Evolutionary conservation across 352 stramenopile species (phyloP), one percentile per base, ranked within the genome.

Genomic region (Phytophthora agathidicida): DNA sequence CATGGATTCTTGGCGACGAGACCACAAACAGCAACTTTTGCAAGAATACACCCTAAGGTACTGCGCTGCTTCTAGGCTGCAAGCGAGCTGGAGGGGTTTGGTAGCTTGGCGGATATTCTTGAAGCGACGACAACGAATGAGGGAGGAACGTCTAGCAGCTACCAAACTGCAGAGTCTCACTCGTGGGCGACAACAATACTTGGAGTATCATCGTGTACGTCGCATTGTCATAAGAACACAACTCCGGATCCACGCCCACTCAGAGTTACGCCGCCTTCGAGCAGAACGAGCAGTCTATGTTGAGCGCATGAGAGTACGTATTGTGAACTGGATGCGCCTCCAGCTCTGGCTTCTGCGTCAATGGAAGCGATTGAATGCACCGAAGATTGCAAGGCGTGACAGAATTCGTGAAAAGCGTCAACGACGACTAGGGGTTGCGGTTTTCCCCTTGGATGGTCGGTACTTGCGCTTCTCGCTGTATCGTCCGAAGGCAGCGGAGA

Each of bases 301-400:
- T 1, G 71, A 88, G n/a, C 14, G 43, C 3, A 88, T 86, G 79
- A 69, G 64, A 10, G 4, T 67, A 20, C 63, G 67, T 7, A 57
- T 91, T 5, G 59, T 87, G 10, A 46, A 39, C 9, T 91, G 78
- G 81, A 87, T 86, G 77, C 65, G 58, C 1, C 37, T 53, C 11
- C 61, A 75, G 0, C 56, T 88, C 3, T 67, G 70, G 13, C 45
- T 80, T 1, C 33, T 89, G 30, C 60, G 62, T 5, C 65, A 49
- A 48, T 89, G 82, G 82, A 87, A 83, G 27, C 30, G 46, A 27
- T n/a, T 75, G 10, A 84, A 89, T 28, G 71, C 60, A 5, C 35
- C 37, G 14, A 84, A 71, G 53, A 64, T 77, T 13, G 68, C 69
- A 16, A 60, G 77, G 2, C 70, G 73, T 5, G 71, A 72, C 3